Conservation (phyloP, 164 flowering plant genomes). For the Magnolia sinica region DNA sequence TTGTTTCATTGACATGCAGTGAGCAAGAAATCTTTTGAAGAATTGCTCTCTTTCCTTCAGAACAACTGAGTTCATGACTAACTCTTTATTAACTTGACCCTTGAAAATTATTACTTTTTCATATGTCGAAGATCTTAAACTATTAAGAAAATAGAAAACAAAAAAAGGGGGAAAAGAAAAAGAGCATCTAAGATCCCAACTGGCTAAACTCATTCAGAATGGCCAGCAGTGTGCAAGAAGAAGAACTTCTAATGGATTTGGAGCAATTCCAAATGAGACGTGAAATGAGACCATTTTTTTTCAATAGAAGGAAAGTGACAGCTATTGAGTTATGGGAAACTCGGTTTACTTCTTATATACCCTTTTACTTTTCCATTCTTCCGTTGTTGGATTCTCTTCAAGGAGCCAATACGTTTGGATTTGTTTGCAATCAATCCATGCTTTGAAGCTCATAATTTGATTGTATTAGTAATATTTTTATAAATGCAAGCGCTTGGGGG, state of each 20-base stretch:
- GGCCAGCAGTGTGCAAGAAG: not conserved
- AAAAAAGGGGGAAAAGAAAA: not conserved
- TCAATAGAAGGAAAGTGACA: not conserved
- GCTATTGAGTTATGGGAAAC: not conserved
- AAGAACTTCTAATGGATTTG: not conserved
- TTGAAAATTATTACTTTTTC: not conserved
- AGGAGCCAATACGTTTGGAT: too few relatives aligned
- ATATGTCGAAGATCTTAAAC: not conserved
- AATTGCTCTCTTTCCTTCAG: constrained; percentile 17
- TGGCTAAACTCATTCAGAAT: not conserved
- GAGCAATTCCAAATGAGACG: not conserved
- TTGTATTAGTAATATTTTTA: too few relatives aligned
- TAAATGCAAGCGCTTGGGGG: not conserved
- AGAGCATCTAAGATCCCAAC: not conserved
- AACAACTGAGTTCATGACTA: not conserved
- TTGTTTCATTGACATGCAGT: constrained; percentile 8
- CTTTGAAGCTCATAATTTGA: too few relatives aligned
- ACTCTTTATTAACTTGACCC: not conserved
- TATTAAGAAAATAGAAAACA: not conserved
- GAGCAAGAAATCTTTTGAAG: constrained; percentile 14
- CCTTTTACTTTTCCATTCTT: too few relatives aligned
- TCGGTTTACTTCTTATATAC: not conserved
- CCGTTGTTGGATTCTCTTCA: too few relatives aligned
- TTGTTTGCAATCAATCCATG: too few relatives aligned
- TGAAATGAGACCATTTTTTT: not conserved